Evolutionary conservation across 768 basidiomycete genomes (phyloP).

Genomic region (Mycena alexandri): DNA sequence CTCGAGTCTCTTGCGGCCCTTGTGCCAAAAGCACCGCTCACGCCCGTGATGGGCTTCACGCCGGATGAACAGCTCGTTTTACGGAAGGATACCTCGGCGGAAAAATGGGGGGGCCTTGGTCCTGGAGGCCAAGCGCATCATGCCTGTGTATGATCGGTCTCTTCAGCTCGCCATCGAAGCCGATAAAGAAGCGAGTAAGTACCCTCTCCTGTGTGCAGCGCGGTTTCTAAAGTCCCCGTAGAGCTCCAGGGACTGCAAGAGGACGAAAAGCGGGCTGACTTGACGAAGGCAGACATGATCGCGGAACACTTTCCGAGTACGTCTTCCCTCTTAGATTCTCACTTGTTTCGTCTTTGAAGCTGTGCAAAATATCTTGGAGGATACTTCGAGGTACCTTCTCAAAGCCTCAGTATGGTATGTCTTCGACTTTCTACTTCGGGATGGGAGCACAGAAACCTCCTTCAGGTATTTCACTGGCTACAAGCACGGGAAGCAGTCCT

Average conservation of each 20-base stretch:
- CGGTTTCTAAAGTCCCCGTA: slow-evolving; percentile 7
- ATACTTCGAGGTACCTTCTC: slow-evolving; percentile 11
- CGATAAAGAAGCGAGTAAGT: slow-evolving; percentile 30
- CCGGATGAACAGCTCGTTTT: slow-evolving; percentile 28
- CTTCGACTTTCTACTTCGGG: not conserved
- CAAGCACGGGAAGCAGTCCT: slow-evolving; percentile 27
- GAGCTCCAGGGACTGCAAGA: slow-evolving; percentile 14
- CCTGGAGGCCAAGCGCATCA: slow-evolving; percentile 17
- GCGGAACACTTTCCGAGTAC: slow-evolving; percentile 29
- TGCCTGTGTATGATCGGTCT: slow-evolving; percentile 19
- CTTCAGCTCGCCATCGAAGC: slow-evolving; percentile 28
- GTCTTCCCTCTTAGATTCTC: not conserved
- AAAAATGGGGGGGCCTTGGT: slow-evolving; percentile 11
- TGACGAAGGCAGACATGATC: slow-evolving; percentile 13
- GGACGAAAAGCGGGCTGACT: slow-evolving; percentile 24
- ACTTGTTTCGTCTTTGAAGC: not conserved
- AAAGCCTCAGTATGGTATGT: slow-evolving; percentile 36
- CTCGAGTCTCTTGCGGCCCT: slow-evolving; percentile 3
- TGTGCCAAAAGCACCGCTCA: slow-evolving; percentile 8
- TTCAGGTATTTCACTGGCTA: slow-evolving; percentile 36
- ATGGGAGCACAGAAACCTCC: not conserved
- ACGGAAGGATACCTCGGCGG: not conserved
- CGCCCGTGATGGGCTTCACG: slow-evolving; percentile 1
- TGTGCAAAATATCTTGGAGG: not conserved
- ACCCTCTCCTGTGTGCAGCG: no score